Base-by-base conservation (phyloP, 2,329 filamentous ascomycete genomes). In the Aspergillus brasiliensis region DNA sequence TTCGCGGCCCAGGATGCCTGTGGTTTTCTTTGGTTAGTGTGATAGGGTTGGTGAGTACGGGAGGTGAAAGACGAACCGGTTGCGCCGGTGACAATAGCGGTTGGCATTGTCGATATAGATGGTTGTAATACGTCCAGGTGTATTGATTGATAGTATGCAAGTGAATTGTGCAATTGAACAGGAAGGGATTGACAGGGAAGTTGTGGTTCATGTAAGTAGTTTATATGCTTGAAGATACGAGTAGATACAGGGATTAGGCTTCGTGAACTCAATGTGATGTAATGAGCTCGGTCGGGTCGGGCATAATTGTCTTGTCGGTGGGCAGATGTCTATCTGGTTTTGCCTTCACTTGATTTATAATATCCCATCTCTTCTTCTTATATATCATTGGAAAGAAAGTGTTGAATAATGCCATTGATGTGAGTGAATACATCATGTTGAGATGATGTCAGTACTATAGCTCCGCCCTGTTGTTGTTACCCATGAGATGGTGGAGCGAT, bases 1-100 rank as follows among this genome's bases (percentile, higher is more conserved):
- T 42, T 76, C 76, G 23, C 73, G 72, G 37, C 78, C 78, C 8
- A 74, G 70, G 40, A 80, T 78, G 58, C 77, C 75, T 78, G 51
- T n/a, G 25, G 5, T 34, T 15, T 28, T 34, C 2, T 13, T 11
- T 34, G 31, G 7, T n/a, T 11, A 19, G 3, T 46, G 34, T 5
- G 8, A 23, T 13, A 27, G 21, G 5, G 19, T 5, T n/a, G 44
- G 44, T 6, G 23, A 10, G 8, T 21, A 47, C 25, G 13, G 11
- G 21, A 42, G 19, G 2, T 8, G n/a, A 1, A 3, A 3, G 19
- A 56, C 57, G 15, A 57, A 73, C 69, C 71, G 42, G 69, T 73
- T 19, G 71, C 71, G 48, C 70, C 69, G 31, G 70, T 72, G 7
- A 73, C 66, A 34, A 70, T 73, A 47, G 70, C 71, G n/a, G 65